A percentile compares a stretch with the other conserved stretches of the same genome.
These are phyloP conservation scores for Claviceps purpurea DNA, from an alignment of 2,329 filamentous ascomycete genomes.

Conservation along the genomic window DNA sequence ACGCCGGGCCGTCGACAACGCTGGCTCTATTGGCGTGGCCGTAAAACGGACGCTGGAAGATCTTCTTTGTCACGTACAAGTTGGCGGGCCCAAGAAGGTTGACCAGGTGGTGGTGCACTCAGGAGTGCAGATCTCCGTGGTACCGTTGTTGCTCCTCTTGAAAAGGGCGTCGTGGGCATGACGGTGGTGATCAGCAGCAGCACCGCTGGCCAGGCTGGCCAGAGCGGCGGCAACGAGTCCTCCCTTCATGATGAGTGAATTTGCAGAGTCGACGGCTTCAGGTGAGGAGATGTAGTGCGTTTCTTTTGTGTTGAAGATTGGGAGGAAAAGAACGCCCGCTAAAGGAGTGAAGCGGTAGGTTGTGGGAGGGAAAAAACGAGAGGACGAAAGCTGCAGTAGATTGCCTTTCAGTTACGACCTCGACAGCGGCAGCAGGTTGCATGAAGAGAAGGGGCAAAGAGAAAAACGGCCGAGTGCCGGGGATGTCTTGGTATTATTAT, in stretches of 20 bases:
- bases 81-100: slow-evolving; percentile 54
- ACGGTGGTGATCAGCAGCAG: slow-evolving; percentile 45
- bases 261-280: slow-evolving; percentile 10
- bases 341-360: slow-evolving; percentile 73
- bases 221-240: slow-evolving; percentile 51
- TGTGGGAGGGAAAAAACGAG: slow-evolving; percentile 29
- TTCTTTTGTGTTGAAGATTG: neutral
- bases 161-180: slow-evolving; percentile 51
- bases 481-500: slow-evolving; percentile 26
- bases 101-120: slow-evolving; percentile 63
- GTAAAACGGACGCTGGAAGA: too few relatives aligned
- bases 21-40: too few relatives aligned
- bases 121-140: slow-evolving; percentile 36
- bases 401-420: slow-evolving; percentile 35
- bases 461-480: slow-evolving; percentile 8
- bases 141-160: slow-evolving; percentile 31
- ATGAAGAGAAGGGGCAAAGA: slow-evolving; percentile 24
- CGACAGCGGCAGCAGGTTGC: slow-evolving; percentile 29
- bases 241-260: slow-evolving; percentile 56
- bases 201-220: slow-evolving; percentile 45
- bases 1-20: too few relatives aligned
- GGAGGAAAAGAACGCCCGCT: slow-evolving; percentile 61
- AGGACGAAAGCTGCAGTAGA: slow-evolving; percentile 31
- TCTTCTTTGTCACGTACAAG: slow-evolving; percentile 34
- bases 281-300: neutral